Conservation (phyloP, 345 rosid species). For the Citrus reticulata region DNA sequence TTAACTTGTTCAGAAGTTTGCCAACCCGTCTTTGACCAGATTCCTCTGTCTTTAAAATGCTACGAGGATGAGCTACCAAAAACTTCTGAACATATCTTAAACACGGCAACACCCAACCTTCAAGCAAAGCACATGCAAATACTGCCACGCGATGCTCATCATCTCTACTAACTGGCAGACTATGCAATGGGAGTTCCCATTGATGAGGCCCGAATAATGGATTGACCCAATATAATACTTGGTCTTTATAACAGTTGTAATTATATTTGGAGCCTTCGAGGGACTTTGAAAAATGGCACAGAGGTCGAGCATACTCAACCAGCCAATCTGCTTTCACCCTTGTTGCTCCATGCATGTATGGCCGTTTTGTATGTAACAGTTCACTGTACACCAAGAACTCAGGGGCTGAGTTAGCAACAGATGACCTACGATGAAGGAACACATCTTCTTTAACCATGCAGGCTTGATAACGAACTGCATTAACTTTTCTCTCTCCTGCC, state of each 20-base stretch:
- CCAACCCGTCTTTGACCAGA: slow-evolving; percentile 63
- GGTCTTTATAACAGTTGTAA: slow-evolving; percentile 53
- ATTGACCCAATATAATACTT: slow-evolving; percentile 48
- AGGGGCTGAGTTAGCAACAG: slow-evolving; percentile 62
- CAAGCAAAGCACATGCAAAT: slow-evolving; percentile 73
- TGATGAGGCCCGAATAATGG: slow-evolving; percentile 65
- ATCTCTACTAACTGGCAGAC: slow-evolving; percentile 27
- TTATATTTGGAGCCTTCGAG: slow-evolving; percentile 58
- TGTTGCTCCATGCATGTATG: slow-evolving; percentile 87
- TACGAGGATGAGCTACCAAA: slow-evolving; percentile 59
- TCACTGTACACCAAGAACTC: slow-evolving; percentile 84
- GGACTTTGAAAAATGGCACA: slow-evolving; percentile 55
- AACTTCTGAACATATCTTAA: slow-evolving; percentile 33
- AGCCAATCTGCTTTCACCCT: slow-evolving; percentile 78
- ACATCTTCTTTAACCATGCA: slow-evolving; percentile 65
- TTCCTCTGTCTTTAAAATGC: slow-evolving; percentile 53
- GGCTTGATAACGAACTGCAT: slow-evolving; percentile 59
- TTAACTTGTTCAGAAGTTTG: slow-evolving; percentile 48
- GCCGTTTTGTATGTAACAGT: slow-evolving; percentile 61
- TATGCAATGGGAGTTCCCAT: slow-evolving; percentile 72
- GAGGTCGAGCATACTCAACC: slow-evolving; percentile 50
- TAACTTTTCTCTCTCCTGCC: slow-evolving; percentile 42
- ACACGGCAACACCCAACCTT: slow-evolving; percentile 78
- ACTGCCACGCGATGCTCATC: slow-evolving; percentile 36
- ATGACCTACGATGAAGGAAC: slow-evolving; percentile 77